A percentile compares a stretch with the other conserved stretches of the same genome.
Evolutionary conservation across 768 basidiomycete genomes (phyloP).

Genomic region (Agrocybe chaxingu): DNA sequence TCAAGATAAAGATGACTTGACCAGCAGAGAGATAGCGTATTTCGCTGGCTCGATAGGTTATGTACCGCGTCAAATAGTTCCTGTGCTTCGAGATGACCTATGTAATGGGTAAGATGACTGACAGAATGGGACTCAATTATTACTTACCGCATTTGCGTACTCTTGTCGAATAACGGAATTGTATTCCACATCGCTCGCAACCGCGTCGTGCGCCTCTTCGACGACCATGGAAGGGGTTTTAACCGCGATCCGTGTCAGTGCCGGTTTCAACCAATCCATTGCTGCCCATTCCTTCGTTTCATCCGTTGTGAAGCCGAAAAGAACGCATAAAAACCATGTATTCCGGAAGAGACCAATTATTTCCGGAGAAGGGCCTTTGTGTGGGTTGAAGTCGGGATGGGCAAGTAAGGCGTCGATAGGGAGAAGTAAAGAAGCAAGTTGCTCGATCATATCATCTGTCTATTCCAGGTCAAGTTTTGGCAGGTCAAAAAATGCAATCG

Average conservation of each 20-base stretch:
- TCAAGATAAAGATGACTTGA: constrained; percentile 81
- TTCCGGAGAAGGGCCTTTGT: constrained; percentile 49
- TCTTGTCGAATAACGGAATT: constrained; percentile 88
- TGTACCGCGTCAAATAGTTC: constrained; percentile 55
- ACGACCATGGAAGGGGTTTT: constrained; percentile 85
- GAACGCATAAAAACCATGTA: constrained; percentile 89
- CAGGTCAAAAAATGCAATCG: not conserved
- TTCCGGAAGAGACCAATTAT: constrained; percentile 82
- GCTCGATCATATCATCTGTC: constrained; percentile 83
- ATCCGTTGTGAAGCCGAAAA: constrained; percentile 74
- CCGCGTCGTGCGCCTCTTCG: constrained; percentile 78
- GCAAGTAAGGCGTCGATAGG: constrained; percentile 86
- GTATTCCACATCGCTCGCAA: constrained; percentile 88
- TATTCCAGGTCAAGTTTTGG: constrained; percentile 21
- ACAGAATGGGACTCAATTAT: not conserved
- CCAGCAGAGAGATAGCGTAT: constrained; percentile 74
- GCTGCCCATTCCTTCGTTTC: constrained; percentile 55
- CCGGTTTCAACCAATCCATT: constrained; percentile 77
- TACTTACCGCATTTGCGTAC: constrained; percentile 68
- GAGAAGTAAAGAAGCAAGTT: constrained; percentile 82
- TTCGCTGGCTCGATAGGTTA: constrained; percentile 64
- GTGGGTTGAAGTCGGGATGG: constrained; percentile 66
- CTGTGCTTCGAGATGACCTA: constrained; percentile 76
- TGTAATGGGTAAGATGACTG: constrained; percentile 3
- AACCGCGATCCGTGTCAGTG: constrained; percentile 73